Percentiles rank a stretch among this genome's conserved stretches.
phyloP scores from a whole-genome alignment of 345 rosid species.

The Eucalyptus urophylla region DNA sequence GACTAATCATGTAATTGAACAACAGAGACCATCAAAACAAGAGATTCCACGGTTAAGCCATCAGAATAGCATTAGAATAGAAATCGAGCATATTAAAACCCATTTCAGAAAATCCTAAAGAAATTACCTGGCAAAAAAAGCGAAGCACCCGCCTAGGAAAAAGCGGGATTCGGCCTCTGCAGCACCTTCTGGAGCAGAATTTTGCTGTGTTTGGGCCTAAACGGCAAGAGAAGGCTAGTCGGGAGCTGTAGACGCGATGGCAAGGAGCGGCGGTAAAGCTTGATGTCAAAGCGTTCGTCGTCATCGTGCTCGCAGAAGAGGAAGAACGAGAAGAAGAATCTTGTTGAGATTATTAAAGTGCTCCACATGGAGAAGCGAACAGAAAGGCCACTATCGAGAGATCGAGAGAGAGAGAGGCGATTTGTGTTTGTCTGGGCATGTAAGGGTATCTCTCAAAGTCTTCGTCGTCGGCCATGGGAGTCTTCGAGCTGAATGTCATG shows the following conservation, averaged over 20 bases:
- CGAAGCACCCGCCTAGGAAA: background rate
- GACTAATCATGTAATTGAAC: background rate
- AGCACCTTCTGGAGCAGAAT: background rate
- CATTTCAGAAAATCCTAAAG: background rate
- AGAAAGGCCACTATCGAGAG: background rate
- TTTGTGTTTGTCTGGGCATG: background rate
- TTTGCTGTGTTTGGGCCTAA: background rate
- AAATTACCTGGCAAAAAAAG: background rate
- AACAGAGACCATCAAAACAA: background rate
- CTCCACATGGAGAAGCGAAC: background rate
- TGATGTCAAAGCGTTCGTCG: background rate
- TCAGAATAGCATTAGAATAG: background rate
- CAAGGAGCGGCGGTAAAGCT: background rate
- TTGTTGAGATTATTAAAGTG: background rate
- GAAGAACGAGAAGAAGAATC: background rate
- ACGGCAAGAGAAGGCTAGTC: background rate
- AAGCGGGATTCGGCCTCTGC: background rate
- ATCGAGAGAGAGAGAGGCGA: background rate
- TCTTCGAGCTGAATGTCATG: background rate
- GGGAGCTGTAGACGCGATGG: background rate
- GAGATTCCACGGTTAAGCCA: background rate
- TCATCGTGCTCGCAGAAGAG: background rate
- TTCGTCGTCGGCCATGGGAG: background rate
- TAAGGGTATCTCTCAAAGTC: background rate
- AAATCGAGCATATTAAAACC: background rate